Evolutionary conservation across 2,329 filamentous ascomycete species (phyloP).

Genomic region (Penicillium sumatraense): DNA sequence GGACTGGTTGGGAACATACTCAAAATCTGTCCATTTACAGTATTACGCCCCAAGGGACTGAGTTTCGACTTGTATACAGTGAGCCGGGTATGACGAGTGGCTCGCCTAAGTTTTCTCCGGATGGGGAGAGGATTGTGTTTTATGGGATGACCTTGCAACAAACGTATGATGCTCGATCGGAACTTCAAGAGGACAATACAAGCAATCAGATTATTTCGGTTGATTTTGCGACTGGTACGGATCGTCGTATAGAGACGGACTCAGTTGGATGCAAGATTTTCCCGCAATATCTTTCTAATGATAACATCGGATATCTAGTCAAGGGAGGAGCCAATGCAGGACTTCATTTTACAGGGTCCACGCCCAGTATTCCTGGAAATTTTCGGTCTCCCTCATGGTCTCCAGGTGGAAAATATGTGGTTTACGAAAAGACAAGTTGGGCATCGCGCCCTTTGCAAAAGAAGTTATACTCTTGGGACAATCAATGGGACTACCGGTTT

Average conservation of each 20-base stretch:
- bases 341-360: conserved; percentile 31
- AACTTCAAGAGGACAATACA: not conserved
- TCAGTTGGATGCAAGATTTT: conserved; percentile 37
- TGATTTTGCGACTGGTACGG: conserved; percentile 44
- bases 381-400: conserved; percentile 38
- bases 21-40: conserved; percentile 48
- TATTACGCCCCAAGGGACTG: conserved; percentile 43
- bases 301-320: conserved; percentile 27
- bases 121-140: conserved; percentile 36
- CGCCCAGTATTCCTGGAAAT: conserved; percentile 8
- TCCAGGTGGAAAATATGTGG: conserved; percentile 32
- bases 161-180: conserved; percentile 42
- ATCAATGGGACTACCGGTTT: conserved; percentile 49
- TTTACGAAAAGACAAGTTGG: conserved; percentile 33
- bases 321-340: conserved; percentile 31
- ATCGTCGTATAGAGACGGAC: conserved; percentile 35
- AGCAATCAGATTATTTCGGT: conserved; percentile 36
- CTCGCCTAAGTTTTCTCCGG: conserved; percentile 43
- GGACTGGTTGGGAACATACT: conserved; percentile 34
- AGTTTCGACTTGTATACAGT: conserved; percentile 40
- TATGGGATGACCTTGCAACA: conserved; percentile 45
- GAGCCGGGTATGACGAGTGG: conserved; percentile 43
- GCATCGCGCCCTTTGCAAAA: conserved; percentile 40
- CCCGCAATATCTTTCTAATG: conserved; percentile 38
- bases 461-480: conserved; percentile 45